Evolutionary conservation across 163 green algal species (phyloP).

Genomic region (Scenedesmus sp.): DNA sequence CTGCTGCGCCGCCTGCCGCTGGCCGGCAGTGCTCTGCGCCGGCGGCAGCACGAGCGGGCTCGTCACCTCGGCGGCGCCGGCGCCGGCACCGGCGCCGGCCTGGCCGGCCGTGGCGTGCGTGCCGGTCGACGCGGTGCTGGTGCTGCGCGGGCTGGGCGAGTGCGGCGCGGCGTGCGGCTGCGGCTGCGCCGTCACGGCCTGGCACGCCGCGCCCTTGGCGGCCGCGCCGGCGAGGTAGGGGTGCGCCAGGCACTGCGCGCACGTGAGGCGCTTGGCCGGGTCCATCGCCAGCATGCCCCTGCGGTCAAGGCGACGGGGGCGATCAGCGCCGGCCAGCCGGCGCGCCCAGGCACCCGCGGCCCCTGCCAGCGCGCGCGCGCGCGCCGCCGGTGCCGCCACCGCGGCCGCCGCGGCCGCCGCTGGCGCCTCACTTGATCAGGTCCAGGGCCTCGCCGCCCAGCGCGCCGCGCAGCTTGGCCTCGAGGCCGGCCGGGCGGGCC

Average conservation of each 20-base stretch:
- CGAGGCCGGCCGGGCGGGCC: constrained; percentile 64
- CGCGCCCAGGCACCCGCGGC: neutral
- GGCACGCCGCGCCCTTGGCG: too few species aligned
- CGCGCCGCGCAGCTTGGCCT: constrained; percentile 65
- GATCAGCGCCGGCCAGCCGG: neutral
- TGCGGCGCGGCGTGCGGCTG: neutral
- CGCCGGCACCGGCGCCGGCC: neutral
- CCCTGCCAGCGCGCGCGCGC: neutral
- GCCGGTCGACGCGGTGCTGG: constrained; percentile 45
- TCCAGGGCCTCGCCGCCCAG: constrained; percentile 59
- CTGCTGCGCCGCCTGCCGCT: constrained; percentile 2
- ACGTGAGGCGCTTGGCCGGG: constrained; percentile 56
- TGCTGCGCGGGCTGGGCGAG: constrained; percentile 48
- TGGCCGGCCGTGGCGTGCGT: constrained; percentile 4
- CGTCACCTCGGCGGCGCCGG: neutral
- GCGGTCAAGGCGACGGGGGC: neutral
- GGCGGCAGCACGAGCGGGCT: constrained; percentile 10
- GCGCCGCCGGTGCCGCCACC: neutral
- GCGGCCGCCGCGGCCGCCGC: neutral
- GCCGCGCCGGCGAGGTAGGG: constrained; percentile 61
- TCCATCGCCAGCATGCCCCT: constrained; percentile 68
- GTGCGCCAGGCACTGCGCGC: constrained; percentile 59
- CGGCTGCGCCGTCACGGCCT: too few species aligned
- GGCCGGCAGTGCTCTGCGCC: neutral
- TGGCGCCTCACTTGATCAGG: constrained; percentile 69